These are phyloP conservation scores for Aspergillus thermomutatus DNA, from an alignment of 2,329 filamentous ascomycete species.

Conservation along the genomic window DNA sequence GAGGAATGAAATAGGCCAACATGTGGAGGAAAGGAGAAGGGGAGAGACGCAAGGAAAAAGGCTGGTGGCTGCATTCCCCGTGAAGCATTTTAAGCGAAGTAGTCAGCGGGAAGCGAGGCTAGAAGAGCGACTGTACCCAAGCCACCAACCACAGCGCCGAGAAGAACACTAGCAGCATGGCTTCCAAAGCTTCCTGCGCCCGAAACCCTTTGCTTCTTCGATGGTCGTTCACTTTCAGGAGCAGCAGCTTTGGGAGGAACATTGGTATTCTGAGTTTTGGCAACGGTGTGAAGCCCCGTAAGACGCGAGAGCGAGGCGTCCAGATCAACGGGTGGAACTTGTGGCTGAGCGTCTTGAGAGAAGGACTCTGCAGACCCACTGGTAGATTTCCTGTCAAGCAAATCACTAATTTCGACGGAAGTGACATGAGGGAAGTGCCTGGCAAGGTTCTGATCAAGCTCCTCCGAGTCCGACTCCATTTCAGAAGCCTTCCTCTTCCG, in stretches of 20 bases:
- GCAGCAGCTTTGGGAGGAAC: conserved; percentile 7
- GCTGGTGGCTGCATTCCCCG: conserved; percentile 1
- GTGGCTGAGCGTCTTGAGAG: conserved; percentile 26
- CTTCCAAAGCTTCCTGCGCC: conserved; percentile 24
- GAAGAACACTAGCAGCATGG: conserved; percentile 38
- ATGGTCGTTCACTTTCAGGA: conserved; percentile 17
- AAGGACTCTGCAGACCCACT: conserved; percentile 5
- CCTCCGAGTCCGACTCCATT: conserved; percentile 14
- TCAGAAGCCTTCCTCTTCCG: conserved; percentile 32
- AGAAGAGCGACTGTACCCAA: conserved; percentile 40
- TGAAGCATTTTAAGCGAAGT: conserved; percentile 30
- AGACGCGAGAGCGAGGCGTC: conserved; percentile 13
- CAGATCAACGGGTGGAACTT: conserved; percentile 8
- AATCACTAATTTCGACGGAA: not conserved
- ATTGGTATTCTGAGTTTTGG: not conserved
- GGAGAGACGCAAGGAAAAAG: conserved; percentile 3
- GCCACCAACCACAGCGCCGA: conserved; percentile 41
- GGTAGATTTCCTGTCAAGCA: not conserved
- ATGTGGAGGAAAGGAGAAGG: conserved; percentile 3
- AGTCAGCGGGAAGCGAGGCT: conserved; percentile 42
- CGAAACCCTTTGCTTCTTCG: conserved; percentile 28
- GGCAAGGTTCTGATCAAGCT: not conserved
- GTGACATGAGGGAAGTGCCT: not conserved
- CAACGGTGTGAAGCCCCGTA: conserved; percentile 6
- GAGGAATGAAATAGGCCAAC: not conserved